These are phyloP conservation scores for Madurella mycetomatis DNA, from an alignment of 2,329 filamentous ascomycete species.

Conservation along the genomic window DNA sequence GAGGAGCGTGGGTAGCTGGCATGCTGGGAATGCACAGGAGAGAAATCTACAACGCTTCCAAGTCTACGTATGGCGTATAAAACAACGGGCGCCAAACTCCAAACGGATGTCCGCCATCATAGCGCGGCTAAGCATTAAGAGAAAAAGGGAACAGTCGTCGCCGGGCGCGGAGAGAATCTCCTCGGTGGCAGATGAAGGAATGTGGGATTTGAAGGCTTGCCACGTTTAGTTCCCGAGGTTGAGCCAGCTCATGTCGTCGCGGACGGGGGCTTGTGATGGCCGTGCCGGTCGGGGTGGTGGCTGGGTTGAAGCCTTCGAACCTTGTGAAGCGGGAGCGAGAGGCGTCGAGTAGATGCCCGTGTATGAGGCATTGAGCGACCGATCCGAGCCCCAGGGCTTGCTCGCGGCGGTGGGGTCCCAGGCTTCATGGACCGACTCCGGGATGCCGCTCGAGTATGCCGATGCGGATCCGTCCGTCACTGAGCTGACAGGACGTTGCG, in stretches of 20 bases:
- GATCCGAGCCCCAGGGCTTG: constrained; percentile 46
- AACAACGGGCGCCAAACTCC: not conserved
- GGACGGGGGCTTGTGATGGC: constrained; percentile 49
- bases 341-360: constrained; percentile 42
- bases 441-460: constrained; percentile 61
- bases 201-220: not conserved
- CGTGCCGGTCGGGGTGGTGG: constrained; percentile 34
- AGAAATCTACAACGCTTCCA: not conserved
- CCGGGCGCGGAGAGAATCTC: not conserved
- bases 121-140: not conserved
- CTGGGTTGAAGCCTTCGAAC: constrained; percentile 29
- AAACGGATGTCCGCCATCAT: not conserved
- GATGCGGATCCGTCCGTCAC: constrained; percentile 41
- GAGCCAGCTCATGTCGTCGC: constrained; percentile 74
- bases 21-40: too few relatives aligned
- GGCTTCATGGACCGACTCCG: constrained; percentile 56
- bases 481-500: constrained; percentile 43
- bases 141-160: not conserved
- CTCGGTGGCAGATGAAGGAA: not conserved
- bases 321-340: constrained; percentile 36
- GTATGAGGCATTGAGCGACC: constrained; percentile 51
- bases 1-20: not conserved
- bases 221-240: constrained; percentile 54
- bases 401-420: constrained; percentile 47
- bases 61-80: not conserved